Evolutionary conservation across 495 filamentous ascomycete genomes (phyloP), one percentile per base, ranked within the genome.

Genomic region (Aspergillus biplanus): DNA sequence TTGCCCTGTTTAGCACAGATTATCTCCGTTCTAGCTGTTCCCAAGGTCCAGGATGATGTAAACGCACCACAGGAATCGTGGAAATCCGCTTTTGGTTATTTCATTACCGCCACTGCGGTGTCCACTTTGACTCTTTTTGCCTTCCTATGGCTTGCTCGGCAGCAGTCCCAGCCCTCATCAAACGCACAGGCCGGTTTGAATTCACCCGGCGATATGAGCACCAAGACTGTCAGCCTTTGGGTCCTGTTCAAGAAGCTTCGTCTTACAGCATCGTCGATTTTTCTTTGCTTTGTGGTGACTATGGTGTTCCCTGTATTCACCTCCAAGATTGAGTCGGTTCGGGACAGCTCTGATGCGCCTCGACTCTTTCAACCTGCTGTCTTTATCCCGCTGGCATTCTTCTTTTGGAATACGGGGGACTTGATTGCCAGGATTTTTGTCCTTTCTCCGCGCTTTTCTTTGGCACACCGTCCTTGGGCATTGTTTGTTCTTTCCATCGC

Each of bases 271-370:
- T 73, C 80, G 35, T 81, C 90, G 0, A 87, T 97, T 27, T 92
- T 91, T 72, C 65, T 92, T 54, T 90, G 86, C 70, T 98, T 97
- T 71, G 74, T 79, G 46, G 75, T 96, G 32, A 92, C 94, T 37
- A 98, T 99, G 96, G 84, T 92, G 64, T 97, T 93, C 75, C 95
- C 95, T 0, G 90, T 97, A 47, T 97, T 92, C 77, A 98, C 95
- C 0, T 83, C 89, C 56, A 83, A 88, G 69, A 93, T 97, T 66
- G 65, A 87, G 32, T 93, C 91, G 4, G 87, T 95, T 7, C 70
- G 73, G 6, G 79, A 79, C n/a, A 66, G 77, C 5, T 44, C 73
- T 1, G 69, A 78, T 18, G 72, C 83, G 2, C 79, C 86, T 13
- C 78, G 83, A n/a, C 72, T 97, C 32, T 88, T 92, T 61, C 80